These are phyloP conservation scores for Bauhinia variegata DNA, from an alignment of 306 rosid genomes.

Conservation along the genomic window DNA sequence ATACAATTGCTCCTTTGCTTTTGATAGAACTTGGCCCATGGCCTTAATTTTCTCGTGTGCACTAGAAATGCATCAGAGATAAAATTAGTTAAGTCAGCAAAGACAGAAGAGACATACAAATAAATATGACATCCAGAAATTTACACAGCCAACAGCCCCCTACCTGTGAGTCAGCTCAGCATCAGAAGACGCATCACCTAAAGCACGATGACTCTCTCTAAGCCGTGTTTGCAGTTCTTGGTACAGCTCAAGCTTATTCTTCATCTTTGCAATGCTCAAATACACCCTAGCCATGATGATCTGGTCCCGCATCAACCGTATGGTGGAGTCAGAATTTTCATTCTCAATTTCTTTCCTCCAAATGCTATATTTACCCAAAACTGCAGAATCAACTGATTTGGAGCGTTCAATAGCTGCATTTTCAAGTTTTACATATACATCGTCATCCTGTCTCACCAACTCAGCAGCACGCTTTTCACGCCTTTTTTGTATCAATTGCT, in stretches of 20 bases:
- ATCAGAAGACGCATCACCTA: constrained; percentile 79
- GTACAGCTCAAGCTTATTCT: constrained; percentile 55
- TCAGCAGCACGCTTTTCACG: constrained; percentile 74
- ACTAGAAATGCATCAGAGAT: constrained; percentile 55
- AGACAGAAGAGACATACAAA: constrained; percentile 21
- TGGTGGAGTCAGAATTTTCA: constrained; percentile 71
- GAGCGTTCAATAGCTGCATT: constrained; percentile 88
- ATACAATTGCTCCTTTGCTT: constrained; percentile 76
- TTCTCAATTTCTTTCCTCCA: constrained; percentile 92
- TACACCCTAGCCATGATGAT: constrained; percentile 91
- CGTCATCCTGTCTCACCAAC: constrained; percentile 63
- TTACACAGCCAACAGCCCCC: constrained; percentile 21
- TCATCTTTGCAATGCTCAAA: constrained; percentile 74
- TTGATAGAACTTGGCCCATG: constrained; percentile 77
- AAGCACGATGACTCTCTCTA: constrained; percentile 67
- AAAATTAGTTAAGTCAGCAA: constrained; percentile 7
- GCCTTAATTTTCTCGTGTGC: constrained; percentile 68
- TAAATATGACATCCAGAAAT: constrained; percentile 9
- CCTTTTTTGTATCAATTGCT: constrained; percentile 76
- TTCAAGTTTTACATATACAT: constrained; percentile 72
- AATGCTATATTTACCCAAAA: constrained; percentile 84
- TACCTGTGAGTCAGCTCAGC: constrained; percentile 76
- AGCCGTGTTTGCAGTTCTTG: constrained; percentile 62
- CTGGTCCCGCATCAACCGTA: constrained; percentile 91
- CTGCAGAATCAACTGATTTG: constrained; percentile 72